A percentile compares a stretch with the other conserved stretches of the same genome.
These are phyloP conservation scores for Xylaria sp. DNA, from an alignment of 2,329 filamentous ascomycete genomes.

Conservation along the genomic window DNA sequence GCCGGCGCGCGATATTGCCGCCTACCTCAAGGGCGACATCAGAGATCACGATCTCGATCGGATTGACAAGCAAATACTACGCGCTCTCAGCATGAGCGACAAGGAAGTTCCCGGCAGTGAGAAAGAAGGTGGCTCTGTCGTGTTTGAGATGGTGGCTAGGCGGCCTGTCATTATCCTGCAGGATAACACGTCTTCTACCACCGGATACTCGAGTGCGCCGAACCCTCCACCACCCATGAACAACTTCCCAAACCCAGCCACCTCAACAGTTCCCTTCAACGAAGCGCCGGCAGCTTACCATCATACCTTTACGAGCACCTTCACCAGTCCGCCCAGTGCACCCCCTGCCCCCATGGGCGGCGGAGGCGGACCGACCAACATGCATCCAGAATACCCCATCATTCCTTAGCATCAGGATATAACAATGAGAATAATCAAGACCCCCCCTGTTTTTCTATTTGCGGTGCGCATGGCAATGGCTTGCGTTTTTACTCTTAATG, in stretches of 20 bases:
- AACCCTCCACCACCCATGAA: slow-evolving; percentile 17
- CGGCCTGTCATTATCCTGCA: slow-evolving; percentile 45
- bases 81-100: slow-evolving; percentile 46
- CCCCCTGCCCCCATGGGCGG: slow-evolving; percentile 2
- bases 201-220: background rate
- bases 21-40: slow-evolving; percentile 44
- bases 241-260: background rate
- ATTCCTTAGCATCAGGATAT: slow-evolving; percentile 11
- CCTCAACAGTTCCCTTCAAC: slow-evolving; percentile 5
- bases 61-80: slow-evolving; percentile 46
- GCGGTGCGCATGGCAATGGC: background rate
- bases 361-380: slow-evolving; percentile 6
- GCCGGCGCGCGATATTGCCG: slow-evolving; percentile 43
- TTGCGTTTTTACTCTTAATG: background rate
- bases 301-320: slow-evolving; percentile 22
- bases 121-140: slow-evolving; percentile 34
- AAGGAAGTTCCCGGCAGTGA: slow-evolving; percentile 38
- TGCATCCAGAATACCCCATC: slow-evolving; percentile 22
- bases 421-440: background rate
- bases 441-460: background rate
- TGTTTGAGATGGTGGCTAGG: slow-evolving; percentile 45
- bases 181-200: slow-evolving; percentile 25
- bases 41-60: slow-evolving; percentile 44
- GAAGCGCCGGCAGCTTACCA: slow-evolving; percentile 21
- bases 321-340: slow-evolving; percentile 15